Percentiles rank a stretch among this genome's conserved stretches.
These are phyloP conservation scores for Boletus pseudo-olivaceus DNA, from an alignment of 768 basidiomycete genomes.

Conservation along the genomic window DNA sequence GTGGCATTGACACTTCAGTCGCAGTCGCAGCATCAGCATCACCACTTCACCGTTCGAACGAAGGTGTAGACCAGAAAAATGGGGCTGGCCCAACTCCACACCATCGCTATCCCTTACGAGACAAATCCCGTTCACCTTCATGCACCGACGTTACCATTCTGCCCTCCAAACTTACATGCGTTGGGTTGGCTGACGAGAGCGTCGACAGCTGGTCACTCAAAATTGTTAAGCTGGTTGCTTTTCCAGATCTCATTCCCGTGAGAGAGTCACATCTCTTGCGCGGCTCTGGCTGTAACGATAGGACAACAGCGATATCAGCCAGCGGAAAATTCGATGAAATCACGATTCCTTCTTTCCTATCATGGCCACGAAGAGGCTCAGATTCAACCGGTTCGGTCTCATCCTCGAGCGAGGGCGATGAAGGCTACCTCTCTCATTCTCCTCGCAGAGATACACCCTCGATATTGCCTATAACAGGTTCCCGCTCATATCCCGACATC, in stretches of 20 bases:
- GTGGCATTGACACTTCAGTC: constrained; percentile 34
- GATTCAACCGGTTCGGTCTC: constrained; percentile 25
- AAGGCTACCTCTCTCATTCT: constrained; percentile 62
- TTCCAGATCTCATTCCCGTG: constrained; percentile 62
- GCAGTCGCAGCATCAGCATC: constrained; percentile 9
- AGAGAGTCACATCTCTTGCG: constrained; percentile 11
- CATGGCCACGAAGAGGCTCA: constrained; percentile 21
- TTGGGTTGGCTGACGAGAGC: constrained; percentile 66
- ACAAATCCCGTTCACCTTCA: constrained; percentile 52
- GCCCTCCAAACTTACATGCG: constrained; percentile 69
- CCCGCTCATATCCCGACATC: constrained; percentile 45
- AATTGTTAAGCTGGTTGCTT: constrained; percentile 73
- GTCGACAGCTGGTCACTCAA: constrained; percentile 74
- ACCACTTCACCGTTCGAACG: constrained; percentile 5
- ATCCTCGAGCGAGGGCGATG: constrained; percentile 36
- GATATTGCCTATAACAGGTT: constrained; percentile 33
- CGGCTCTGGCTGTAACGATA: not conserved
- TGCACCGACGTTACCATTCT: constrained; percentile 60
- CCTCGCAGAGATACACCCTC: constrained; percentile 39
- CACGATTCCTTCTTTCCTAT: constrained; percentile 20
- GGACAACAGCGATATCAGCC: constrained; percentile 3
- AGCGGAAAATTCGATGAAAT: constrained; percentile 11
- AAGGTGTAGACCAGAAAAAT: constrained; percentile 1
- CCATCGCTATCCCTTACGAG: constrained; percentile 22
- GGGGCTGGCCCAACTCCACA: constrained; percentile 1